These are phyloP conservation scores for Trichoderma koningii DNA, from an alignment of 2,329 filamentous ascomycete genomes.

Conservation along the genomic window DNA sequence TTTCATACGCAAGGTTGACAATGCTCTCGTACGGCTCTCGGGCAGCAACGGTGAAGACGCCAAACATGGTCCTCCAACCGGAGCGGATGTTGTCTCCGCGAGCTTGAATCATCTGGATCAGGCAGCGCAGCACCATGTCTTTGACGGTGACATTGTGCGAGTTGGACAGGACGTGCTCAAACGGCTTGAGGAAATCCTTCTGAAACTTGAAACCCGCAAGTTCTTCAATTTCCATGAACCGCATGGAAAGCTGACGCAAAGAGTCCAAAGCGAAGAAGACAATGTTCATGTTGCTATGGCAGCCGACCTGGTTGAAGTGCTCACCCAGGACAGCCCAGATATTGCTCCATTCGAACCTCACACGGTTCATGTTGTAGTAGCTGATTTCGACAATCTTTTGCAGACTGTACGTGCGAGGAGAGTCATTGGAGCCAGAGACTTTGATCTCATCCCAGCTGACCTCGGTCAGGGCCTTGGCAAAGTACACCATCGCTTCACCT, in stretches of 20 bases:
- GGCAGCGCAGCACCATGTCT: constrained; percentile 91
- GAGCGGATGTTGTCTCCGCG: constrained; percentile 95
- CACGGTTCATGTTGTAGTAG: constrained; percentile 99
- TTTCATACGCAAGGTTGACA: constrained; percentile 95
- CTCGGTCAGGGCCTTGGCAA: constrained; percentile 87
- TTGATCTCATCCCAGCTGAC: constrained; percentile 99
- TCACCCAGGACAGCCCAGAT: constrained; percentile 98
- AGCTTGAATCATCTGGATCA: constrained; percentile 99
- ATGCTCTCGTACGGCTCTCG: constrained; percentile 92
- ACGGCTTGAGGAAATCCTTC: constrained; percentile 98
- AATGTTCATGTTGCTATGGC: constrained; percentile 92
- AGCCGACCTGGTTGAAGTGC: constrained; percentile 97
- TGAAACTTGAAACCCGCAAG: constrained; percentile 99
- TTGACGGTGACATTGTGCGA: constrained; percentile 90
- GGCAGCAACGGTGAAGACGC: constrained; percentile 94
- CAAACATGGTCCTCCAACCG: constrained; percentile 99
- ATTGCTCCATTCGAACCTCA: constrained; percentile 96
- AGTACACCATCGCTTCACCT: constrained; percentile 92
- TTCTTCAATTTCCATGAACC: constrained; percentile 98
- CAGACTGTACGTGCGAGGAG: constrained; percentile 91
- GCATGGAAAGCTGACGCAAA: constrained; percentile 92
- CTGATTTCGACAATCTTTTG: constrained; percentile 99
- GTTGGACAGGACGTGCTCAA: constrained; percentile 96
- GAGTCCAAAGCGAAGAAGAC: constrained; percentile 98
- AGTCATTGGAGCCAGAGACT: constrained; percentile 93